Percentiles rank a stretch among this genome's conserved stretches.
Conservation (phyloP, 192 early-diverging fungal species). For the Helicostylum pulchrum region DNA sequence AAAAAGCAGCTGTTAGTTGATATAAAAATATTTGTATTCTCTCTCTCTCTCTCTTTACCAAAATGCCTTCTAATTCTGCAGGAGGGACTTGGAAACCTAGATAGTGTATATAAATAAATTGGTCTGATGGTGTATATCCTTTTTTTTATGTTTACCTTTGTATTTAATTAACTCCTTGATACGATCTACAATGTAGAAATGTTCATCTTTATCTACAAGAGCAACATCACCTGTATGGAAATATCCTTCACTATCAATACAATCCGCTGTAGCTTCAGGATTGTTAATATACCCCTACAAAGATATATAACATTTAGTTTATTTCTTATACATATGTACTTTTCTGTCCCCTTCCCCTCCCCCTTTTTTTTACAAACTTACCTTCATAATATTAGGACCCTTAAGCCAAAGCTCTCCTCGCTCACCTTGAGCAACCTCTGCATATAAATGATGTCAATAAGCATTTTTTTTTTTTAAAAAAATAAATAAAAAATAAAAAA, state of each 20-base stretch:
- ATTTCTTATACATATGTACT: too few relatives aligned
- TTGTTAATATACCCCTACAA: conserved; percentile 75
- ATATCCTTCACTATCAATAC: conserved; percentile 74
- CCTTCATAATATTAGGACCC: conserved; percentile 78
- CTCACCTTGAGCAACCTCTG: conserved; percentile 51
- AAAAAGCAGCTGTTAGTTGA: background rate
- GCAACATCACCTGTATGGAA: conserved; percentile 86
- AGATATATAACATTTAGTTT: conserved; percentile 10
- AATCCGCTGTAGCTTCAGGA: conserved; percentile 62
- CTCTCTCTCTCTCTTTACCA: conserved; percentile 19
- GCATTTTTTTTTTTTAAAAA: background rate
- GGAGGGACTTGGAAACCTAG: conserved; percentile 65
- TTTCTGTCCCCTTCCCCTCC: background rate
- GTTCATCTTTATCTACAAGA: conserved; percentile 56
- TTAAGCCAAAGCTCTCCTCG: conserved; percentile 80
- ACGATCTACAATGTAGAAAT: conserved; percentile 56
- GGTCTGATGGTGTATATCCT: too few relatives aligned
- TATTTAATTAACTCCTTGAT: conserved; percentile 91
- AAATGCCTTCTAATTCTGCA: conserved; percentile 75
- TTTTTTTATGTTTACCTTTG: conserved; percentile 48
- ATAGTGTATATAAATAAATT: too few relatives aligned
- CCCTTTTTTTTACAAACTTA: background rate
- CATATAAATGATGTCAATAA: background rate
- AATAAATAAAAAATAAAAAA: background rate
- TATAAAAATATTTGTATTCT: background rate